phyloP scores from a whole-genome alignment of 192 early-diverging fungal species.

The Globomyces pollinis-pini region DNA sequence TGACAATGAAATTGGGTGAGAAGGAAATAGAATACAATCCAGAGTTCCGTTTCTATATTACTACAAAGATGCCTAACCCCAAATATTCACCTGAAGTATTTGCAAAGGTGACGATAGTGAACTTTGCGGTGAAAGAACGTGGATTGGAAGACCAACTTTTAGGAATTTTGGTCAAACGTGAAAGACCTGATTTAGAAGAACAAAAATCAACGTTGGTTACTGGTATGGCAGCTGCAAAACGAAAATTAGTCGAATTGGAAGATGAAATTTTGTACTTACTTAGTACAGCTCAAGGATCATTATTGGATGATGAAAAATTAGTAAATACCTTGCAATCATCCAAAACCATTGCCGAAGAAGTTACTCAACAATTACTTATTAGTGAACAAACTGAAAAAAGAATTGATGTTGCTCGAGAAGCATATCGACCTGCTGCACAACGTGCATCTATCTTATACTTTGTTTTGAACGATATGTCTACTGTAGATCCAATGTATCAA shows the following conservation, averaged over 20 bases:
- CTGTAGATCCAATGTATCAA: constrained; percentile 62
- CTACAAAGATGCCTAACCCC: constrained; percentile 53
- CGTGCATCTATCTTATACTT: constrained; percentile 56
- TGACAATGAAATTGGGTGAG: constrained; percentile 49
- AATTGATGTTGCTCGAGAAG: constrained; percentile 54
- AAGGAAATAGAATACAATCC: constrained; percentile 60
- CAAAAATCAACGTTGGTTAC: constrained; percentile 50
- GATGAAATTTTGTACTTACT: constrained; percentile 52
- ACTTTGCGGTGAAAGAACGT: constrained; percentile 57
- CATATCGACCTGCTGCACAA: constrained; percentile 49
- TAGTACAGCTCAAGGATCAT: constrained; percentile 58
- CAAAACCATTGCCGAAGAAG: constrained; percentile 51
- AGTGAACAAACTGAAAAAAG: constrained; percentile 59
- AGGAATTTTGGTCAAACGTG: constrained; percentile 48
- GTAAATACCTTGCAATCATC: constrained; percentile 58
- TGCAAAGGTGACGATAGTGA: constrained; percentile 57
- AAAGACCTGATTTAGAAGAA: constrained; percentile 55
- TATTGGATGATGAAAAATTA: constrained; percentile 54
- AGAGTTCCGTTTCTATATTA: constrained; percentile 52
- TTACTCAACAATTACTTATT: constrained; percentile 48
- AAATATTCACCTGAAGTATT: constrained; percentile 55
- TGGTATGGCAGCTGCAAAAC: constrained; percentile 50
- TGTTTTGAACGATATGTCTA: constrained; percentile 48
- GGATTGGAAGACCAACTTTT: constrained; percentile 56
- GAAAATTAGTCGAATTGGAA: constrained; percentile 51